Evolutionary conservation across 768 basidiomycete species (phyloP).

Genomic region (Astraeus odoratus): DNA sequence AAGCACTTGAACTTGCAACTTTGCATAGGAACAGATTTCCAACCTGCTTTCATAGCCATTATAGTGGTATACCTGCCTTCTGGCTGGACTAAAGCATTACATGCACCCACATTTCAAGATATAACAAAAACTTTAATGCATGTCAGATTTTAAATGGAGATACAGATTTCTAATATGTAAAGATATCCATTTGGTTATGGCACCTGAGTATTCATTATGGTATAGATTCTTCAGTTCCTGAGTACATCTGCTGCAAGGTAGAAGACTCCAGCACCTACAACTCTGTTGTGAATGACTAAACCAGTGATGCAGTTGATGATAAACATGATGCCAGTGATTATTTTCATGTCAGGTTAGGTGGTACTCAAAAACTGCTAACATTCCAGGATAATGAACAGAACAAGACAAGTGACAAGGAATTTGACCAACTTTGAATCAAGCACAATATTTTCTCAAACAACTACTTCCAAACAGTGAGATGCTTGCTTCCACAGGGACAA

Average conservation of each 20-base stretch:
- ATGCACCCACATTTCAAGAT: too few species aligned
- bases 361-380: background rate
- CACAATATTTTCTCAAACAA: constrained; percentile 1
- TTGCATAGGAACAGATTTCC: too few species aligned
- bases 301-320: background rate
- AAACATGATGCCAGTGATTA: background rate
- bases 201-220: too few species aligned
- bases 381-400: background rate
- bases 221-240: background rate
- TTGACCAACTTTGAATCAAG: constrained; percentile 1
- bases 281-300: background rate
- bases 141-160: too few species aligned
- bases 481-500: background rate
- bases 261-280: background rate
- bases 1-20: too few species aligned
- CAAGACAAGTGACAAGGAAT: background rate
- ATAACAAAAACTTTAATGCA: too few species aligned
- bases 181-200: too few species aligned
- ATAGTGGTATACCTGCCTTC: too few species aligned
- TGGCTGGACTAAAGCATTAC: too few species aligned
- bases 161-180: too few species aligned
- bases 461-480: background rate
- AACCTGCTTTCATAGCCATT: too few species aligned
- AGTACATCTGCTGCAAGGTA: background rate
- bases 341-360: constrained; percentile 5